Evolutionary conservation across 2,329 filamentous ascomycete species (phyloP), one percentile per base, ranked within the genome.

Genomic region (Talaromyces sp.): DNA sequence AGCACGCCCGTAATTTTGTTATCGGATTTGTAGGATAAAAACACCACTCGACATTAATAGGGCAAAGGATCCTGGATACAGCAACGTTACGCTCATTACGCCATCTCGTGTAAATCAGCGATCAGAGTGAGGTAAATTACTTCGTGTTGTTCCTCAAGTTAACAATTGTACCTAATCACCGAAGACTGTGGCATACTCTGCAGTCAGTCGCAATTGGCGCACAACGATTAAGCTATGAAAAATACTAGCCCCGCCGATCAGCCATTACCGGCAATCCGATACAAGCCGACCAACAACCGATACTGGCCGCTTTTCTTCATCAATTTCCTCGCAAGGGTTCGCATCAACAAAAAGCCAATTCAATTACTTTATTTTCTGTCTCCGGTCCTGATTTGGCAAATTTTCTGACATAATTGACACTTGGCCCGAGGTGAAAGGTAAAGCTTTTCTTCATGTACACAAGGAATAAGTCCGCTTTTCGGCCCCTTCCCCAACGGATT

Each of bases 221-320:
- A 49, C 6, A 22, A 56, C 11, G 19, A 22, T 54, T 39, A 39
- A 39, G 19, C 19, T 56, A 37, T 56, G 33, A 43, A 45, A 59
- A 59, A 33, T 31, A 59, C 56, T 58, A 41, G 35, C 35, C 11
- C 39, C 24, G 22, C 41, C 24, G 35, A 59, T 45, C 37, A 59
- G 27, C 11, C 11, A 59, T n/a, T 59, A 22, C 52, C 52, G 50
- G 50, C 50, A 56, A 22, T 10, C 56, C 56, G 56, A 59, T 45
- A 45, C 39, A 45, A 59, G 27, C 56, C 56, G 24, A 47, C 45
- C n/a, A 1, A 10, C 45, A 45, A 45, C 45, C 45, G 54, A 59
- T 37, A 31, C 56, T 59, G 56, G 56, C 56, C 56, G 56, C 22
- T 59, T 45, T 33, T 13, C 13, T 52, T 52, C 27, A 52, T 41